phyloP scores from a whole-genome alignment of 306 rosid genomes.

The Nissolia schottii region DNA sequence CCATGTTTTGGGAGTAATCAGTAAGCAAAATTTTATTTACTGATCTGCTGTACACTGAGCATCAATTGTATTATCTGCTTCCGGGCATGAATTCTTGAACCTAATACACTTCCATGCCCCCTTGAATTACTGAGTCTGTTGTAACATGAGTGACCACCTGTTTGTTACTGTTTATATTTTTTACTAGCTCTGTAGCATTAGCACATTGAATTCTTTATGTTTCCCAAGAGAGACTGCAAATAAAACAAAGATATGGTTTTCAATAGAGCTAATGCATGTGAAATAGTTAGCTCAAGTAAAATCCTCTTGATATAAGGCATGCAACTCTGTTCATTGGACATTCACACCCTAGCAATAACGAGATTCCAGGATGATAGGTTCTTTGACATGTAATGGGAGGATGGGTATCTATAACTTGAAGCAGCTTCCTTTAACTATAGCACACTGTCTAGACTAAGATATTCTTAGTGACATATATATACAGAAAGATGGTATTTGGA shows the following conservation, averaged over 20 bases:
- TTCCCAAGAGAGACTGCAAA: neutral
- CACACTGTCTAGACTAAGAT: neutral
- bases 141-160: neutral
- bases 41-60: constrained; percentile 17
- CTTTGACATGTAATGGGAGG: neutral
- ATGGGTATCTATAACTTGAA: neutral
- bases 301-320: neutral
- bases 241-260: neutral
- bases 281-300: neutral
- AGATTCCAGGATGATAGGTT: neutral
- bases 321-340: neutral
- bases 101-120: neutral
- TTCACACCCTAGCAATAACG: neutral
- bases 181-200: no score
- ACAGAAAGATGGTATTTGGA: neutral
- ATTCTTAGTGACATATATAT: neutral
- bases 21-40: constrained; percentile 25
- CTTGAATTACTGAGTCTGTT: neutral
- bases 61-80: neutral
- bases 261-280: neutral
- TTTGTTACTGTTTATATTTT: neutral
- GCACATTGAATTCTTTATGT: neutral
- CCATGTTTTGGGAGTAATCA: constrained; percentile 22
- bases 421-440: neutral
- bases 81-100: neutral